Evolutionary conservation across 2,329 filamentous ascomycete genomes (phyloP), one percentile per base, ranked within the genome.

Genomic region (Lomentospora prolificans): DNA sequence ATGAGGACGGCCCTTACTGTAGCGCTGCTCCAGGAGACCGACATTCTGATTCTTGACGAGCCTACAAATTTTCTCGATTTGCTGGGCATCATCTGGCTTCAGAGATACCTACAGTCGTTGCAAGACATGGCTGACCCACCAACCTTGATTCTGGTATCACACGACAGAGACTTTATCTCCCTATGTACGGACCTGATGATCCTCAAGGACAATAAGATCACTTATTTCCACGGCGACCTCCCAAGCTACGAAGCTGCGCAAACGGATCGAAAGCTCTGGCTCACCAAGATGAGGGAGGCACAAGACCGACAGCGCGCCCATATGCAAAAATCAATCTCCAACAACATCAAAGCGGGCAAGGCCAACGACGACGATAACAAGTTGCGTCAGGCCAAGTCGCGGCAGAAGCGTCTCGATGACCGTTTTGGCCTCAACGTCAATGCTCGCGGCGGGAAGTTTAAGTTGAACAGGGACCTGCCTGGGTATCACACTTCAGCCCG

Each of bases 51-150:
- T 53, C 80, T 95, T 2, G 89, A 95, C 66, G 89, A 95, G 65
- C 90, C 90, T 0, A 95, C 89, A 31, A 95, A 95, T 64, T 95
- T 89, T 65, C 77, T 95, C 1, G 89, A 95, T 64, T 74, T 95
- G 0, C 77, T 90, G 0, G 88, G 87, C 1, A 90, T 95, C 57
- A 81, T 95, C 56, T 95, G 90, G 89, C 75, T 96, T 1, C 86
- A 95, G 64, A 78, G 79, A 10, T 85, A 90, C 64, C 79, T 95
- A 8, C 73, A 78, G 36, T 71, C 77, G 1, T 67, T 85, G 2
- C 74, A 75, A 3, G 77, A 82, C 19, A 67, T 67, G 0, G 70
- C 75, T 0, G 69, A 75, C 2, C 80, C 79, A 0, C 80, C 80
- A 0, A 94, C 89, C 0, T 75, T 94, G 1, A 74, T 95, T 14